These are phyloP conservation scores for Camellia granthamiana DNA, from an alignment of 148 eudicot species.

Conservation along the genomic window DNA sequence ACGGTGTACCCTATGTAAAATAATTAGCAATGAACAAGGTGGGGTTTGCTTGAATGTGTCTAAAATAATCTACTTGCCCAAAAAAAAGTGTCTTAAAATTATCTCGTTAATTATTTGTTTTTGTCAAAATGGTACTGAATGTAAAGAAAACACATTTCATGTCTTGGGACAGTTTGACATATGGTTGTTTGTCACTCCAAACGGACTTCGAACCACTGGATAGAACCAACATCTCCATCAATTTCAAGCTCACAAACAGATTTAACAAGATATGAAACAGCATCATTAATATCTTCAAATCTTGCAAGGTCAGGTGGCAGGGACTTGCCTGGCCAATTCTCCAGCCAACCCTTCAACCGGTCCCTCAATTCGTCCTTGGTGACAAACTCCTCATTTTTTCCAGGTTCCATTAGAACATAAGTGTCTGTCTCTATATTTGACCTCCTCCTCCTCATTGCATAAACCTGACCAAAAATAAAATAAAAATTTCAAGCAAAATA, in stretches of 20 bases:
- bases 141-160: too few species aligned
- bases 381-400: constrained; percentile 64
- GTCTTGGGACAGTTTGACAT: too few species aligned
- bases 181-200: constrained; percentile 32
- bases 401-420: constrained; percentile 80
- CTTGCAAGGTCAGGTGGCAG: constrained; percentile 79
- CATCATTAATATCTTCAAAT: constrained; percentile 63
- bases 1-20: too few species aligned
- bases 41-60: too few species aligned
- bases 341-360: constrained; percentile 65
- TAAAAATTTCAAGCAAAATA: too few species aligned
- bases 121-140: too few species aligned
- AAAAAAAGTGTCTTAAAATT: neutral
- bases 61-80: too few species aligned
- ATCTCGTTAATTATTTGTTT: neutral
- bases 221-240: constrained; percentile 84
- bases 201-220: constrained; percentile 89
- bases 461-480: constrained; percentile 11
- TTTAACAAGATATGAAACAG: constrained; percentile 59
- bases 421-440: constrained; percentile 51
- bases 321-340: constrained; percentile 64
- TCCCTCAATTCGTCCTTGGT: constrained; percentile 62
- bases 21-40: too few species aligned
- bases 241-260: constrained; percentile 90
- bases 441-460: constrained; percentile 59